Percentiles rank a stretch among this genome's conserved stretches.
These are phyloP conservation scores for Pisolithus sp. DNA, from an alignment of 768 basidiomycete genomes.

Conservation along the genomic window DNA sequence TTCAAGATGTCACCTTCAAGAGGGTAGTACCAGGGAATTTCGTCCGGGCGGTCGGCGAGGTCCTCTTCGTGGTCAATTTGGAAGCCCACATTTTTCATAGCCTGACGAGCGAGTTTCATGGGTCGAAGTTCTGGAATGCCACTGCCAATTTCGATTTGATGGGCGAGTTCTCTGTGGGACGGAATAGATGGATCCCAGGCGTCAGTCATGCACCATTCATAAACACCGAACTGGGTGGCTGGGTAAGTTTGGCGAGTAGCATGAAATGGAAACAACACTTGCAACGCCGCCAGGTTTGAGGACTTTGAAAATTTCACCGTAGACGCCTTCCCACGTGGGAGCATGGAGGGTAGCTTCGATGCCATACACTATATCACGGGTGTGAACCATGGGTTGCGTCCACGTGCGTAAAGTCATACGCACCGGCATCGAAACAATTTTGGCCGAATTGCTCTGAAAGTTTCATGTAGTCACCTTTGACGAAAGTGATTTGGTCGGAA, in stretches of 20 bases:
- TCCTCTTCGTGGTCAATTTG: constrained; percentile 88
- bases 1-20: constrained; percentile 90
- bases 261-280: not conserved
- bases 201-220: constrained; percentile 99
- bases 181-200: constrained; percentile 82
- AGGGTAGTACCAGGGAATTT: constrained; percentile 91
- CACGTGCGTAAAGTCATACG: constrained; percentile 16
- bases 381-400: not conserved
- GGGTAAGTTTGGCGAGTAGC: not conserved
- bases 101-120: constrained; percentile 60
- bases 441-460: constrained; percentile 86
- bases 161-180: constrained; percentile 83
- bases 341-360: constrained; percentile 98
- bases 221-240: constrained; percentile 79
- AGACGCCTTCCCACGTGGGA: constrained; percentile 92
- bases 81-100: constrained; percentile 80
- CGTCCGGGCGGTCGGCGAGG: constrained; percentile 76
- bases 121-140: constrained; percentile 98
- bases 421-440: constrained; percentile 90
- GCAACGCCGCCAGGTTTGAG: constrained; percentile 95
- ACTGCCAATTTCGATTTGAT: constrained; percentile 89
- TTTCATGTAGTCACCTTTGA: constrained; percentile 97
- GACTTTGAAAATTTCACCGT: constrained; percentile 86
- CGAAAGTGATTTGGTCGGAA: constrained; percentile 70
- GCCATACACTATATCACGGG: constrained; percentile 63